phyloP scores from a whole-genome alignment of 1,139 yeast genomes.

The Yamadazyma dendronema region DNA sequence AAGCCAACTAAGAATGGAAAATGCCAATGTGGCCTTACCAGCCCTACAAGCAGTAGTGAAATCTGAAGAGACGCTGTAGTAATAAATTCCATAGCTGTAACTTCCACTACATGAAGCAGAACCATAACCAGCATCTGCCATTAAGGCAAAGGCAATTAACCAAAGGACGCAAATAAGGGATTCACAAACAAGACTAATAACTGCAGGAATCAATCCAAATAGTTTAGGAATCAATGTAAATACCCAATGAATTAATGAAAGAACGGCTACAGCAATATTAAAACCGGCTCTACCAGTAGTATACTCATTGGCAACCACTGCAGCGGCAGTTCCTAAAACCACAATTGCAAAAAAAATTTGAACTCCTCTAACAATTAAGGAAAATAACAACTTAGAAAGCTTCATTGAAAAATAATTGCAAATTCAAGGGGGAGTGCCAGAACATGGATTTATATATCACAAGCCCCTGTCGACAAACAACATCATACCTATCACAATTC shows the following conservation, averaged over 20 bases:
- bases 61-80: conserved; percentile 3
- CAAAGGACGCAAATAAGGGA: conserved; percentile 22
- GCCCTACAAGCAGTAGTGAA: conserved; percentile 18
- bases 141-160: conserved; percentile 25
- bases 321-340: conserved; percentile 27
- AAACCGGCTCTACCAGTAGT: conserved; percentile 18
- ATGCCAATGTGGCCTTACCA: conserved; percentile 30
- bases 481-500: too few relatives aligned
- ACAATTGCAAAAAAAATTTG: conserved; percentile 26
- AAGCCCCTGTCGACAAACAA: neutral
- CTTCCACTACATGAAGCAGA: conserved; percentile 17
- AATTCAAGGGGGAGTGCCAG: neutral
- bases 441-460: neutral
- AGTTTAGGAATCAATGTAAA: conserved; percentile 13
- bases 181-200: conserved; percentile 22
- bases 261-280: conserved; percentile 21
- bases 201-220: conserved; percentile 13
- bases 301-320: conserved; percentile 13
- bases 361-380: conserved; percentile 12
- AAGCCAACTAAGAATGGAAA: conserved; percentile 30
- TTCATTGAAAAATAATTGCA: neutral
- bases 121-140: conserved; percentile 25
- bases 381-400: neutral
- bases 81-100: conserved; percentile 22
- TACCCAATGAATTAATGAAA: conserved; percentile 23